Percentiles rank a stretch among this genome's conserved stretches.
phyloP scores from a whole-genome alignment of 345 rosid genomes.

The Bruguiera parviflora region DNA sequence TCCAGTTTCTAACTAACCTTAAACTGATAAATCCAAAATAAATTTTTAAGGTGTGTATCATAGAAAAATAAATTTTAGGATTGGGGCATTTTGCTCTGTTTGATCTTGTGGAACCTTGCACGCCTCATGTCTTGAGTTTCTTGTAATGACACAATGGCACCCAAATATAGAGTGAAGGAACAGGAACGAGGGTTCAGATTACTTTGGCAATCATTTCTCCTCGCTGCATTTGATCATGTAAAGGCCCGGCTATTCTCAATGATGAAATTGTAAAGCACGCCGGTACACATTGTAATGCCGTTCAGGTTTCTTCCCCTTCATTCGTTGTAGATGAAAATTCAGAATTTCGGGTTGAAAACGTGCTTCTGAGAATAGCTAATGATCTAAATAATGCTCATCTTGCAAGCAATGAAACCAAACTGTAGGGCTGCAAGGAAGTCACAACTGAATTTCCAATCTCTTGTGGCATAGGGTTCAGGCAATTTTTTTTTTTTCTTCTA shows the following conservation, averaged over 20 bases:
- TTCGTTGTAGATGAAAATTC: no score
- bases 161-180: not conserved
- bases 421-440: not conserved
- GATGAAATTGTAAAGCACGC: no score
- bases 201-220: no score
- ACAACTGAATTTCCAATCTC: not conserved
- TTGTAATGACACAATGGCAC: not conserved
- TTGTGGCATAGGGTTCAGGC: not conserved
- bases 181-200: no score
- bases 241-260: no score
- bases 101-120: not conserved
- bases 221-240: no score
- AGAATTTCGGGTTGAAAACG: no score
- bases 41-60: not conserved
- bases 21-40: not conserved
- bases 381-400: not conserved
- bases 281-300: no score
- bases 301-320: no score
- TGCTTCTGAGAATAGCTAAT: not conserved
- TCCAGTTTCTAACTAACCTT: constrained; percentile 1
- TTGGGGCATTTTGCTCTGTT: not conserved
- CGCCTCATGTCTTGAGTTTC: not conserved
- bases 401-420: not conserved
- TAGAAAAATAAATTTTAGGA: constrained; percentile 5
- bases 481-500: not conserved